Conservation (phyloP, 192 early-diverging fungal genomes). For the Rhizophagus sp. region DNA sequence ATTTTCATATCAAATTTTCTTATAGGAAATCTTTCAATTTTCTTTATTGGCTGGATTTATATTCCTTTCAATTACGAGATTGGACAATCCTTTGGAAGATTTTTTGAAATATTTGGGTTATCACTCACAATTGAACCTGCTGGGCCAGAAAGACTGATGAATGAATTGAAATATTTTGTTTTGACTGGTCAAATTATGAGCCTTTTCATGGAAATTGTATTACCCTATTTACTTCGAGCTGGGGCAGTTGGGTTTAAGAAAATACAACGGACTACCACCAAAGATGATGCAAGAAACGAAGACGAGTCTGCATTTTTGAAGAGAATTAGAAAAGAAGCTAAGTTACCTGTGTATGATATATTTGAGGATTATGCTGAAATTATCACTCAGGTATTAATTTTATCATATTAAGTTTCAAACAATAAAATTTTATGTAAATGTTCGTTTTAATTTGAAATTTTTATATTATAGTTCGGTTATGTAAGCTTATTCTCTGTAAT, state of each 20-base stretch:
- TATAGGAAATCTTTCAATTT: slow-evolving; percentile 78
- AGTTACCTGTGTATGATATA: slow-evolving; percentile 75
- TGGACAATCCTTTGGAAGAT: slow-evolving; percentile 49
- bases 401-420: neutral
- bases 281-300: slow-evolving; percentile 30
- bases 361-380: slow-evolving; percentile 92
- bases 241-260: slow-evolving; percentile 39
- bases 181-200: slow-evolving; percentile 82
- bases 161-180: slow-evolving; percentile 74
- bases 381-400: slow-evolving; percentile 70
- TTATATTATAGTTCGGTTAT: slow-evolving; percentile 70
- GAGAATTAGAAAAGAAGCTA: slow-evolving; percentile 57
- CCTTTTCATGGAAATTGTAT: slow-evolving; percentile 68
- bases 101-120: slow-evolving; percentile 31
- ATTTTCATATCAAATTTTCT: slow-evolving; percentile 87
- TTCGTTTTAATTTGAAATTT: neutral
- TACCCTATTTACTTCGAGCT: slow-evolving; percentile 67
- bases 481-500: slow-evolving; percentile 81
- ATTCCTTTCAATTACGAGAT: slow-evolving; percentile 80
- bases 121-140: slow-evolving; percentile 45
- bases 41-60: slow-evolving; percentile 85
- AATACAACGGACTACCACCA: slow-evolving; percentile 16
- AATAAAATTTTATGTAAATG: neutral
- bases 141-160: slow-evolving; percentile 56
- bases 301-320: slow-evolving; percentile 52